phyloP scores from a whole-genome alignment of 768 basidiomycete genomes.

The Phaffia tasmanica region DNA sequence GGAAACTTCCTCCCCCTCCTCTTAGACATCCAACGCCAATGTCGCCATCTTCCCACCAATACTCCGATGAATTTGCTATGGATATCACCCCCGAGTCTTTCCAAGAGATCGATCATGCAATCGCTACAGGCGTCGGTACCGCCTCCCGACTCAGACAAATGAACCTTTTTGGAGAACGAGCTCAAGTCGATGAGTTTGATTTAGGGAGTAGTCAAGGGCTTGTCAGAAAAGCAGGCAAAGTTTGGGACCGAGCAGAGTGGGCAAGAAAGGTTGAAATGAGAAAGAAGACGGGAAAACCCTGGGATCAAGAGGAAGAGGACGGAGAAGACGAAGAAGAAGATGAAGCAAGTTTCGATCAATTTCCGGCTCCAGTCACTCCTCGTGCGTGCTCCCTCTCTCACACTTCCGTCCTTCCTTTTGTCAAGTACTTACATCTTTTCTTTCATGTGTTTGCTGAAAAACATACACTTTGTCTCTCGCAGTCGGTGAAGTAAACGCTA shows the following conservation, averaged over 20 bases:
- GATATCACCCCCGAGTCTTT: too few relatives aligned
- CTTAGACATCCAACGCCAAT: too few relatives aligned
- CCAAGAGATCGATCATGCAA: neutral
- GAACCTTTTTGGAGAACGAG: conserved; percentile 11
- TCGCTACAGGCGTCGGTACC: neutral
- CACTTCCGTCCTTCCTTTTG: neutral
- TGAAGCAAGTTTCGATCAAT: conserved; percentile 64
- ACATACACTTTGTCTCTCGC: neutral
- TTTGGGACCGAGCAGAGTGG: conserved; percentile 82
- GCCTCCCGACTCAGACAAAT: conserved; percentile 8
- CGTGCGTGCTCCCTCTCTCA: conserved; percentile 42
- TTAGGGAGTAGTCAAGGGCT: conserved; percentile 33
- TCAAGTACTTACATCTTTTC: neutral
- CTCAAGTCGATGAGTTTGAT: neutral
- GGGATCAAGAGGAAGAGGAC: conserved; percentile 26
- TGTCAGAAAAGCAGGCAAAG: conserved; percentile 55
- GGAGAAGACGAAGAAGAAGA: conserved; percentile 45
- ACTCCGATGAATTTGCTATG: too few relatives aligned
- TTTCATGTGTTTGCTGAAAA: neutral
- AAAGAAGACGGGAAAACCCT: conserved; percentile 18
- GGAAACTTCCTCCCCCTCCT: too few relatives aligned
- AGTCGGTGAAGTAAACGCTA: neutral
- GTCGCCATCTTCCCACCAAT: too few relatives aligned
- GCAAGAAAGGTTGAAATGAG: conserved; percentile 57
- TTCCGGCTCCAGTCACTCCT: conserved; percentile 64